phyloP scores from a whole-genome alignment of 345 rosid genomes.

The Salix udensis region DNA sequence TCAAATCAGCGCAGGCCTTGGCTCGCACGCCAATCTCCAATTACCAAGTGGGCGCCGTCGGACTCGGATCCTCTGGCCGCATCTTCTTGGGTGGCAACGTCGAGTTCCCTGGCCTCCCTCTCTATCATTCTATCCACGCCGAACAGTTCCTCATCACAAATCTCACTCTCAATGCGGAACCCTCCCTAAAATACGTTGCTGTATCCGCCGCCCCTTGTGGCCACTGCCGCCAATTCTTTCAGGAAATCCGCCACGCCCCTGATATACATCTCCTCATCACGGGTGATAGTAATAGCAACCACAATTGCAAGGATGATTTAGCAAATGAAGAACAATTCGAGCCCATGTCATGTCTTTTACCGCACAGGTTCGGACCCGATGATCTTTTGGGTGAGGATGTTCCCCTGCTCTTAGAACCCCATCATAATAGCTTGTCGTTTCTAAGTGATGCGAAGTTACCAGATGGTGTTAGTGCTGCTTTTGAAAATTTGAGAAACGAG shows the following conservation, averaged over 20 bases:
- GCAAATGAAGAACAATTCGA: conserved; percentile 21
- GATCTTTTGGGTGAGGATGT: conserved; percentile 57
- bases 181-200: conserved; percentile 46
- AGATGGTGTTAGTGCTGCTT: conserved; percentile 5
- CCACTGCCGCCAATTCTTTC: conserved; percentile 97
- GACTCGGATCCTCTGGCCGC: conserved; percentile 82
- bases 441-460: conserved; percentile 10
- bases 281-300: conserved; percentile 8
- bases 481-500: conserved; percentile 27
- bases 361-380: conserved; percentile 80
- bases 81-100: conserved; percentile 81
- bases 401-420: conserved; percentile 70
- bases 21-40: conserved; percentile 86
- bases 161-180: conserved; percentile 64
- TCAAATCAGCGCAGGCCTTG: conserved; percentile 52
- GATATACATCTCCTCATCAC: conserved; percentile 53
- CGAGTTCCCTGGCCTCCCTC: conserved; percentile 91
- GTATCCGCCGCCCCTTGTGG: conserved; percentile 98
- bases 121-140: conserved; percentile 88
- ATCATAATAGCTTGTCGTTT: conserved; percentile 41
- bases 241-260: conserved; percentile 70
- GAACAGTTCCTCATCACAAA: conserved; percentile 94
- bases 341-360: conserved; percentile 47
- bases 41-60: conserved; percentile 77
- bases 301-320: conserved; percentile 4